Evolutionary conservation across 345 rosid genomes (phyloP), one percentile per base, ranked within the genome.

Genomic region (Lepidium sativum): DNA sequence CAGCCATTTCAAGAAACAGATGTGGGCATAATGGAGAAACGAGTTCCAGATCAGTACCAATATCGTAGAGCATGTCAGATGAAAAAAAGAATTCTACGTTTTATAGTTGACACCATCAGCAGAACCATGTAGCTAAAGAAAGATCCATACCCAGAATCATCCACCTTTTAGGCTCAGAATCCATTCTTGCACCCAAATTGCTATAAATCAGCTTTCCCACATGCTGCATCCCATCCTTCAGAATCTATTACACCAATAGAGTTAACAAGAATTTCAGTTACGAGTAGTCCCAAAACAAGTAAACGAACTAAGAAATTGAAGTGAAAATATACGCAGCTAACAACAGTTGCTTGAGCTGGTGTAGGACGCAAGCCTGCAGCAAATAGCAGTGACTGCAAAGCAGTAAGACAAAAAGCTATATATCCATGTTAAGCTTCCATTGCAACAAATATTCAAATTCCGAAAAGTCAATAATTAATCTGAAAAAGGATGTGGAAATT

Each of bases 331-430:
- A 90, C 99, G 97, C 99, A 94, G 69, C 99, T 86, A 12, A 88
- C 97, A 13, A 83, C 96, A 17, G 99, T 90, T 23, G 95, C 91
- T 78, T 94, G 97, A 20, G 99, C 96, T 18, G 95, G 96, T 3
- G 97, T 88, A 45, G 97, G 91, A 47, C 96, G 77, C 83, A 94
- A 80, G 69, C 97, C 99, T 78, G 97, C 99, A 81, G 96, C 99
- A 88, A 88, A 90, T 63, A 94, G 80, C 44, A 94, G 82, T 45
- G 99, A 94, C 99, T 94, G 95, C 83, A 83, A 47, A 69, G 80
- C 42, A 78, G 79, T 73, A 71, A 87, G 85, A 80, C 25, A 60
- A 51, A 27, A 13, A 70, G 41, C 31, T 40, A 60, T 45, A 47
- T 5, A 47, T 35, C 65, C 29, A 63, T 71, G 56, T 25, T 25